These are phyloP conservation scores for Camillea tinctor DNA, from an alignment of 2,329 filamentous ascomycete genomes.

Conservation along the genomic window DNA sequence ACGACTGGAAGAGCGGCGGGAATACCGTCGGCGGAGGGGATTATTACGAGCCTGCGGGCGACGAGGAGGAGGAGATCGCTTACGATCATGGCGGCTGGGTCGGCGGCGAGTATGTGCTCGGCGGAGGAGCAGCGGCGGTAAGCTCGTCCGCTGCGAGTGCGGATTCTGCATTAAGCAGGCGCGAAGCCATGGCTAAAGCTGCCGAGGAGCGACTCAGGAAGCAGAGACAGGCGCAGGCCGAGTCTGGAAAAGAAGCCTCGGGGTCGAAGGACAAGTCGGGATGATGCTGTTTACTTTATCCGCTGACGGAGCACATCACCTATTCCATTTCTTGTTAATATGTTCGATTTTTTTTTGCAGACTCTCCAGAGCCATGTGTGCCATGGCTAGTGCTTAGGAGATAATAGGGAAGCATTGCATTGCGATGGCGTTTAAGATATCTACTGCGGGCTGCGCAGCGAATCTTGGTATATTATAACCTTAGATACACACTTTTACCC, in stretches of 20 bases:
- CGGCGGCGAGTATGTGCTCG: slow-evolving; percentile 75
- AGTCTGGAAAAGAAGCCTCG: slow-evolving; percentile 15
- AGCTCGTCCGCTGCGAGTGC: slow-evolving; percentile 18
- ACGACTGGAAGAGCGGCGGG: slow-evolving; percentile 76
- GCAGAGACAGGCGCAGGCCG: slow-evolving; percentile 26
- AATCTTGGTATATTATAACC: not conserved
- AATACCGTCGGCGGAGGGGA: slow-evolving; percentile 63
- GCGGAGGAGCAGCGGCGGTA: slow-evolving; percentile 46
- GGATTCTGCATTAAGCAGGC: slow-evolving; percentile 54
- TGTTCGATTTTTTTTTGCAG: not conserved
- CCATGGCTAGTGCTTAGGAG: not conserved
- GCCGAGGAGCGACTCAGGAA: slow-evolving; percentile 66
- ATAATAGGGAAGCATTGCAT: slow-evolving; percentile 7
- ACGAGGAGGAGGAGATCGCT: slow-evolving; percentile 52
- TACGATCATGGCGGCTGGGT: slow-evolving; percentile 75
- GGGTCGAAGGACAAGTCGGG: slow-evolving; percentile 7
- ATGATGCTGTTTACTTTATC: not conserved
- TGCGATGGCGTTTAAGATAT: slow-evolving; percentile 10
- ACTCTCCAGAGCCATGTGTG: not conserved
- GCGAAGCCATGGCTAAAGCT: slow-evolving; percentile 73
- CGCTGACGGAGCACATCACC: not conserved
- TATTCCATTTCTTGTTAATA: not conserved
- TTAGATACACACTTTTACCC: not conserved
- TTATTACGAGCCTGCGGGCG: slow-evolving; percentile 54
- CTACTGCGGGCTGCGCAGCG: not conserved